Conservation (phyloP, 192 early-diverging fungal genomes). For the Entomortierella chlamydospora region DNA sequence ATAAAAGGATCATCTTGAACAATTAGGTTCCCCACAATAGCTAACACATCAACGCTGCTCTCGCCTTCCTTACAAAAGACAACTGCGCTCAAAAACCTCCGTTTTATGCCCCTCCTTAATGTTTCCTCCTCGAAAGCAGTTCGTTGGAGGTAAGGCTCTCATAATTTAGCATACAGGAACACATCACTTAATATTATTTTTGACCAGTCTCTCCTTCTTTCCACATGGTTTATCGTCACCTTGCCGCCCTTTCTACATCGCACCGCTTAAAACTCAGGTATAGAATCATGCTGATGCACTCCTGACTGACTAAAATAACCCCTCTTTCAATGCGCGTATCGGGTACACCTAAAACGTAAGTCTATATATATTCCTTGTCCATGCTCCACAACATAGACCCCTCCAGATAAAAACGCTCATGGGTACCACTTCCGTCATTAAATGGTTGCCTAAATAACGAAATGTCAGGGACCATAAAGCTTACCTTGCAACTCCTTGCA, state of each 20-base stretch:
- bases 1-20: too few species aligned
- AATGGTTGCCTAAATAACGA: too few species aligned
- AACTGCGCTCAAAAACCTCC: background rate
- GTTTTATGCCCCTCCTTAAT: background rate
- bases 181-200: background rate
- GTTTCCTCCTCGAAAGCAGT: background rate
- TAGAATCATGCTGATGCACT: background rate
- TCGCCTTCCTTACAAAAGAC: background rate
- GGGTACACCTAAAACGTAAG: background rate
- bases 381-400: background rate
- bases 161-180: background rate
- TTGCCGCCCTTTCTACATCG: background rate
- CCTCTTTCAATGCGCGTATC: background rate
- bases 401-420: background rate
- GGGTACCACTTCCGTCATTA: background rate
- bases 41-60: background rate
- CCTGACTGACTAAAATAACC: background rate
- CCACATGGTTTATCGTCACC: conserved; percentile 3
- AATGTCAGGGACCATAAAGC: background rate
- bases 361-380: background rate
- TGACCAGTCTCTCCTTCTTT: background rate
- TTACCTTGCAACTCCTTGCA: conserved; percentile 11
- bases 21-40: background rate
- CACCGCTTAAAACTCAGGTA: background rate
- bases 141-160: background rate